A percentile compares a stretch with the other conserved stretches of the same genome.
Conservation (phyloP, 352 stramenopile genomes). For the Pythium apleroticum region DNA sequence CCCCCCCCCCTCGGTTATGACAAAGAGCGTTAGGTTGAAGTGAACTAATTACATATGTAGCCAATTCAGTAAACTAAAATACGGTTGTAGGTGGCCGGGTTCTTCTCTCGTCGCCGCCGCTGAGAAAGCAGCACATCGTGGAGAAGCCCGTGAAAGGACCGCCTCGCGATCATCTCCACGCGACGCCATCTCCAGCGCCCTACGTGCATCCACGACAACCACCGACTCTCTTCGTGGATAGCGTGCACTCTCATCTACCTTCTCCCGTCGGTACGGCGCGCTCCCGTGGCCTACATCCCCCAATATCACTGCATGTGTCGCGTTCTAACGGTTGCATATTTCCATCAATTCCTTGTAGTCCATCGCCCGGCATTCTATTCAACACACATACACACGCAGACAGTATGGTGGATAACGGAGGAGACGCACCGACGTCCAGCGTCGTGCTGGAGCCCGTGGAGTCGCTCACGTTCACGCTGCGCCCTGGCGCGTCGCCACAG, state of each 20-base stretch:
- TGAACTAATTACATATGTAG: conserved; percentile 1
- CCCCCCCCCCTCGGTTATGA: neutral
- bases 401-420: conserved; percentile 46
- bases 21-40: neutral
- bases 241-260: neutral
- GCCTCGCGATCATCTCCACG: neutral
- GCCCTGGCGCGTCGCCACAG: conserved; percentile 64
- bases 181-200: neutral
- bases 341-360: neutral
- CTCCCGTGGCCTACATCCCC: neutral
- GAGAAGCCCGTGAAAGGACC: neutral
- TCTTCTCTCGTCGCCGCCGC: neutral
- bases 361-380: neutral
- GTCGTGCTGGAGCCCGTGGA: conserved; percentile 82
- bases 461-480: conserved; percentile 74
- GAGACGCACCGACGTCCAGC: conserved; percentile 72
- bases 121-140: neutral
- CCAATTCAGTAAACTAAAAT: neutral
- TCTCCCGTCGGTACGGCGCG: conserved; percentile 6
- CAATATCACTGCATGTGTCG: neutral
- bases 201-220: neutral
- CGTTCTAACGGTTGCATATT: conserved; percentile 7
- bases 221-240: neutral
- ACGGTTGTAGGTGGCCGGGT: neutral
- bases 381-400: neutral